Percentiles rank a stretch among this genome's conserved stretches.
These are phyloP conservation scores for Camelina neglecta DNA, from an alignment of 345 rosid species.

Conservation along the genomic window DNA sequence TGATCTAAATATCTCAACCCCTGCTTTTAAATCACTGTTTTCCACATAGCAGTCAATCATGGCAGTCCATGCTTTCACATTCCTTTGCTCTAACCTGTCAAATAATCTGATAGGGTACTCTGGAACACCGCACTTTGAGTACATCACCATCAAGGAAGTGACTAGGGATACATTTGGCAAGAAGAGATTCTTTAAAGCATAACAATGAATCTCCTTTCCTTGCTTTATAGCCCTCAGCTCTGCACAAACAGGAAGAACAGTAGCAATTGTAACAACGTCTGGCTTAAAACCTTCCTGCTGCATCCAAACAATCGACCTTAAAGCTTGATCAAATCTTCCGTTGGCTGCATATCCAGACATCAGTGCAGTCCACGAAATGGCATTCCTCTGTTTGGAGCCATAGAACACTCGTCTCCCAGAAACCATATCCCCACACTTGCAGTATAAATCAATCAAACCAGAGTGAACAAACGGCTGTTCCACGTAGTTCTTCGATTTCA, in stretches of 20 bases:
- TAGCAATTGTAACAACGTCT: constrained; percentile 75
- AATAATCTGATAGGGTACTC: constrained; percentile 63
- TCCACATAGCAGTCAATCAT: constrained; percentile 68
- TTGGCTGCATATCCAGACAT: constrained; percentile 81
- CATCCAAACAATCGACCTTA: constrained; percentile 92
- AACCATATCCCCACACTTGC: constrained; percentile 78
- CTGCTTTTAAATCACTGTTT: constrained; percentile 49
- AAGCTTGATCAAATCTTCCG: constrained; percentile 79
- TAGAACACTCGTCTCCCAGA: constrained; percentile 78
- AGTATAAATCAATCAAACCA: constrained; percentile 82
- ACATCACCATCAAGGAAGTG: constrained; percentile 84
- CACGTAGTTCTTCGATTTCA: constrained; percentile 58
- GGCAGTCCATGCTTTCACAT: constrained; percentile 76
- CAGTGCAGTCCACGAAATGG: constrained; percentile 83
- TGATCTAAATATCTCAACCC: constrained; percentile 55
- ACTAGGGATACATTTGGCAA: constrained; percentile 71
- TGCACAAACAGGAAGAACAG: constrained; percentile 78
- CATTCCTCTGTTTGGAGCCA: constrained; percentile 64
- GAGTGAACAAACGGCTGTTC: constrained; percentile 64
- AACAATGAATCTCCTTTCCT: constrained; percentile 88
- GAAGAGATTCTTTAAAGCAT: constrained; percentile 71
- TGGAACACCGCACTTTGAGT: constrained; percentile 68
- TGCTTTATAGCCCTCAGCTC: constrained; percentile 64
- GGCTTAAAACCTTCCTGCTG: constrained; percentile 89
- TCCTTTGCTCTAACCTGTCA: constrained; percentile 57